phyloP scores from a whole-genome alignment of 2,329 filamentous ascomycete species.

The Cladosporium sp. region DNA sequence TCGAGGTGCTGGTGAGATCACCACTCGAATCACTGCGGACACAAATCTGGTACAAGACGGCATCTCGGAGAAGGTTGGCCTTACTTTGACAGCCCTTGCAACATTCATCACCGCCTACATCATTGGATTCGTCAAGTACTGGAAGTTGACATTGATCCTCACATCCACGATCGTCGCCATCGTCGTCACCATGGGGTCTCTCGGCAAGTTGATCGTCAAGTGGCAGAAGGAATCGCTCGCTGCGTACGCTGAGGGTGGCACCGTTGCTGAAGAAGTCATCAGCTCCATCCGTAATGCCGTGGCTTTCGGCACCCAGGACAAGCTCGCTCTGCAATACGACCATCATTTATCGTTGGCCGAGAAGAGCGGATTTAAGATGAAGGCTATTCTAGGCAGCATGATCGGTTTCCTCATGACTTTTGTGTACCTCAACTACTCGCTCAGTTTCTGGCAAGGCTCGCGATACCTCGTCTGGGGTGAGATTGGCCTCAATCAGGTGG shows the following conservation, averaged over 20 bases:
- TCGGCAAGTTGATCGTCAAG: slow-evolving; percentile 74
- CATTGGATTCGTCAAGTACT: slow-evolving; percentile 87
- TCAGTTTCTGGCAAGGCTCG: slow-evolving; percentile 87
- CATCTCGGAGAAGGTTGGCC: slow-evolving; percentile 82
- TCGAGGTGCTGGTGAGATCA: slow-evolving; percentile 87
- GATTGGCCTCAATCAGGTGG: slow-evolving; percentile 66
- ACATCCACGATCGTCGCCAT: slow-evolving; percentile 79
- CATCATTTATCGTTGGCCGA: slow-evolving; percentile 71
- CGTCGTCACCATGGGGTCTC: slow-evolving; percentile 71
- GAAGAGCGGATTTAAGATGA: slow-evolving; percentile 72
- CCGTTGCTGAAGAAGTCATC: slow-evolving; percentile 89
- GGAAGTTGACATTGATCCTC: slow-evolving; percentile 89
- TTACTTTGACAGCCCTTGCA: slow-evolving; percentile 73
- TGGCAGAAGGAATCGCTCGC: slow-evolving; percentile 76
- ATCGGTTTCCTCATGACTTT: slow-evolving; percentile 80
- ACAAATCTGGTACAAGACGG: slow-evolving; percentile 92
- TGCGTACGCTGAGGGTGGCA: slow-evolving; percentile 81
- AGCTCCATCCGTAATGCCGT: slow-evolving; percentile 89
- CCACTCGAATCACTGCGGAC: slow-evolving; percentile 89
- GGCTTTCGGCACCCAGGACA: slow-evolving; percentile 90
- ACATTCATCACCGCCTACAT: slow-evolving; percentile 88
- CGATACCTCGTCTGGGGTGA: slow-evolving; percentile 68
- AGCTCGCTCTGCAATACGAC: slow-evolving; percentile 85
- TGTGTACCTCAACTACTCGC: slow-evolving; percentile 81
- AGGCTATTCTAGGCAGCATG: slow-evolving; percentile 73